These are phyloP conservation scores for Corniculantispora saksenae DNA, from an alignment of 2,329 filamentous ascomycete species.

Conservation along the genomic window DNA sequence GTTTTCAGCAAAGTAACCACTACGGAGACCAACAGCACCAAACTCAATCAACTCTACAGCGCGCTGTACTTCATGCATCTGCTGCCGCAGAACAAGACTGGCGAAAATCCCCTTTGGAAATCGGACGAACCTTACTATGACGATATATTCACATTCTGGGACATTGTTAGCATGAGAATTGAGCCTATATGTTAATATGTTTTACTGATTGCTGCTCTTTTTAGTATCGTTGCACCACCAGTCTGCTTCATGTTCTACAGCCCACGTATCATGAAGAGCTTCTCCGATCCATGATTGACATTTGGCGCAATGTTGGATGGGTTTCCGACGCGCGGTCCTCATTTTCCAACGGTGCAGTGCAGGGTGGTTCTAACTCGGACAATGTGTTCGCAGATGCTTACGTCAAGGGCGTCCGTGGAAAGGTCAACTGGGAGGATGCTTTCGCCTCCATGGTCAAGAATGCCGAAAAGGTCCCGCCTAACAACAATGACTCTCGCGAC, in stretches of 20 bases:
- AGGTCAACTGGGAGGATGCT: conserved; percentile 64
- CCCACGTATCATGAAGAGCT: conserved; percentile 64
- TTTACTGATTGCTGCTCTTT: neutral
- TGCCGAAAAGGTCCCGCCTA: conserved; percentile 62
- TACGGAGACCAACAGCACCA: conserved; percentile 53
- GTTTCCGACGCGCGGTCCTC: conserved; percentile 67
- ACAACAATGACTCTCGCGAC: conserved; percentile 60
- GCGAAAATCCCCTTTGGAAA: conserved; percentile 68
- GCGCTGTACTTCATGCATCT: conserved; percentile 70
- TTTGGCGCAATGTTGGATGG: conserved; percentile 65
- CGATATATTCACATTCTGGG: conserved; percentile 72
- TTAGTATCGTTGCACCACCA: conserved; percentile 62
- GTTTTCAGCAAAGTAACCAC: conserved; percentile 66
- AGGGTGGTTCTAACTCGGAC: conserved; percentile 71
- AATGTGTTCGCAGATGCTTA: conserved; percentile 73
- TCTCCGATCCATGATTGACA: conserved; percentile 67
- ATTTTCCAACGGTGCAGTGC: conserved; percentile 68
- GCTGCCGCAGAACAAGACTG: conserved; percentile 69
- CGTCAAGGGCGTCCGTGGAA: conserved; percentile 65
- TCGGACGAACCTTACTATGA: conserved; percentile 69
- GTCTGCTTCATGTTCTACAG: conserved; percentile 66
- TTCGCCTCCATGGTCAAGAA: conserved; percentile 67
- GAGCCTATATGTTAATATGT: fast-evolving
- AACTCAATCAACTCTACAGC: conserved; percentile 64
- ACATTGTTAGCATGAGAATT: conserved; percentile 31